Percentiles rank a stretch among this genome's conserved stretches.
phyloP scores from a whole-genome alignment of 2,329 filamentous ascomycete genomes.

The Fusarium sp. region DNA sequence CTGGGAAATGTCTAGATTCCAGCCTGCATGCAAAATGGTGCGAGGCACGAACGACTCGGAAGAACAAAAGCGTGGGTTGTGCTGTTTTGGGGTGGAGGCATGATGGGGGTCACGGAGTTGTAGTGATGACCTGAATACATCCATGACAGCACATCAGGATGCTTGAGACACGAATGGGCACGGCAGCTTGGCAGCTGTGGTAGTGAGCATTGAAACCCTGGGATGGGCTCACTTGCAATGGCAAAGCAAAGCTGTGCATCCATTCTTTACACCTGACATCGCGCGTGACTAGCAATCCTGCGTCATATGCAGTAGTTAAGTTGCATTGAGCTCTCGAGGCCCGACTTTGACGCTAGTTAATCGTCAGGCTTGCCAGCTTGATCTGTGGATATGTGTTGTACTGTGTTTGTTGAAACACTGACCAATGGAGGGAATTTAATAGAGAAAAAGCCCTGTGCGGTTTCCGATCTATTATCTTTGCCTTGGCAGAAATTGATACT shows the following conservation, averaged over 20 bases:
- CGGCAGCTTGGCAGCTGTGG: conserved; percentile 13
- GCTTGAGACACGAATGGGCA: conserved; percentile 21
- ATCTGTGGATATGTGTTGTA: conserved; percentile 27
- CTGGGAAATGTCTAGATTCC: conserved; percentile 32
- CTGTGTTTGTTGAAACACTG: conserved; percentile 7
- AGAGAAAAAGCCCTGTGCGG: conserved; percentile 11
- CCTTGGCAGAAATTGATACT: conserved; percentile 5
- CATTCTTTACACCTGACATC: conserved; percentile 4
- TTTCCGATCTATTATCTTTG: not conserved
- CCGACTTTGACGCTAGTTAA: conserved; percentile 33
- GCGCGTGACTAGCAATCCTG: conserved; percentile 35
- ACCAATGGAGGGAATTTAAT: conserved; percentile 4
- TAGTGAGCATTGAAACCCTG: not conserved
- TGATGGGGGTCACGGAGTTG: conserved; percentile 43
- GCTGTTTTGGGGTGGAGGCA: conserved; percentile 40
- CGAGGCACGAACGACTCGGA: conserved; percentile 30
- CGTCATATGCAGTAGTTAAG: conserved; percentile 35
- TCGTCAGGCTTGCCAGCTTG: conserved; percentile 26
- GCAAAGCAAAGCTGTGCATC: not conserved
- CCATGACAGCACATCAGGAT: conserved; percentile 29
- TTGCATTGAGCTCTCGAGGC: conserved; percentile 37
- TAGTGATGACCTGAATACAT: conserved; percentile 21
- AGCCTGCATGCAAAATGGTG: conserved; percentile 43
- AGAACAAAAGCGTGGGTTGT: conserved; percentile 36
- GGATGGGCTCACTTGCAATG: conserved; percentile 25